A percentile compares a stretch with the other conserved stretches of the same genome.
Evolutionary conservation across 148 eudicot species (phyloP).

Genomic region (Diospyros kaki): DNA sequence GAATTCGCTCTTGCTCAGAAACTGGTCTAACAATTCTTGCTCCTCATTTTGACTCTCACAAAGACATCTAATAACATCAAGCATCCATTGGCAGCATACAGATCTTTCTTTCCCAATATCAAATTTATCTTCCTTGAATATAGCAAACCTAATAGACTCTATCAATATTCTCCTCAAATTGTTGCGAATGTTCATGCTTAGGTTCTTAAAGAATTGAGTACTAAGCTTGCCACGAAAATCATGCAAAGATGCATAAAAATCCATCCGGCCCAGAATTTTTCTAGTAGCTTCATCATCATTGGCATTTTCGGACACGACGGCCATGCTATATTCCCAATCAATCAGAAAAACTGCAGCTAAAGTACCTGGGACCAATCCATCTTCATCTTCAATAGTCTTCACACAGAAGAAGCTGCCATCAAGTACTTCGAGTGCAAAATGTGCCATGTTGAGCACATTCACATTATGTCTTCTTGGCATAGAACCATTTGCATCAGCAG

Average conservation of each 20-base stretch:
- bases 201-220: slow-evolving; percentile 37
- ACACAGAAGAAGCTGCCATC: slow-evolving; percentile 52
- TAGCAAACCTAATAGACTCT: slow-evolving; percentile 50
- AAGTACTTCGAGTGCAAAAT: slow-evolving; percentile 66
- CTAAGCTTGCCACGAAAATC: slow-evolving; percentile 40
- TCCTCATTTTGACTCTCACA: slow-evolving; percentile 60
- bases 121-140: slow-evolving; percentile 41
- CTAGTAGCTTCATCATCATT: slow-evolving; percentile 27
- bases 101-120: slow-evolving; percentile 39
- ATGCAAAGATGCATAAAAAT: slow-evolving; percentile 52
- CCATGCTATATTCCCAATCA: slow-evolving; percentile 64
- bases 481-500: slow-evolving; percentile 25
- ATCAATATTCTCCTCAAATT: slow-evolving; percentile 39
- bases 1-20: slow-evolving; percentile 45
- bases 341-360: slow-evolving; percentile 52
- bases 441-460: slow-evolving; percentile 49
- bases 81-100: slow-evolving; percentile 60
- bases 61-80: slow-evolving; percentile 51
- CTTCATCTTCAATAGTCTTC: slow-evolving; percentile 40
- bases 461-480: slow-evolving; percentile 20
- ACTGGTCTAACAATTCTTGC: slow-evolving; percentile 62
- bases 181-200: slow-evolving; percentile 33
- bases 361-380: slow-evolving; percentile 44
- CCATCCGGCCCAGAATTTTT: slow-evolving; percentile 32
- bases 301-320: slow-evolving; percentile 27